Base-by-base conservation (phyloP, 441 rosid genomes). In the Bruguiera hainesii region DNA sequence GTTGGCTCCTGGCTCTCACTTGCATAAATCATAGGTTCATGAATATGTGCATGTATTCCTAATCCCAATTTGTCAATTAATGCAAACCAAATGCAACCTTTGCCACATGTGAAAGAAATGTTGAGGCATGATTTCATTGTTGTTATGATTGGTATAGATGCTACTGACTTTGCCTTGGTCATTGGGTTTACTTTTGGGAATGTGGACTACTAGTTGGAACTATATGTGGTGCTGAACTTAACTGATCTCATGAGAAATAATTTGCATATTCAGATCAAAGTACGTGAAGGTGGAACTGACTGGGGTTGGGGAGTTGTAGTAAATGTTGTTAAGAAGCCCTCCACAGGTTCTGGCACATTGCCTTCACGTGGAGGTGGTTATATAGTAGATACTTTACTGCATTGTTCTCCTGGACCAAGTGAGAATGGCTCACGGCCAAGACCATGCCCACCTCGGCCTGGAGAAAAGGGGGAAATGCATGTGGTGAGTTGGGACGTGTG, bases 291-390 rank as follows among this genome's bases (percentile, higher is more conserved):
- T 65, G 96, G 93, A 71, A 90, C 87, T 48, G 98, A 92, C 66
- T 95, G 99, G 99, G 99, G 99, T 25, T 95, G 98, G 99, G 98
- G 97, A 73, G 97, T 95, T 72, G 99, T 87, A 58, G 95, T 95
- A 51, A 95, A 90, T 85, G 96, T 92, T 73, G 87, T 95, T 9
- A 95, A 90, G 76, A 90, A 83, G 70, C 70, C 93, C 48, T 81
- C 91, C 28, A 71, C 81, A 69, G 97, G 97, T 48, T 65, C 71
- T 62, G 85, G 86, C 63, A 63, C 88, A 5, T 67, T 81, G 71
- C 81, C 91, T 53, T 80, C 89, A 28, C 83, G 85, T 26, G 92
- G 85, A 74, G 82, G 87, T 50, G 89, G 86, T 53, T 95, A 90
- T 78, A 85, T 92, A 63, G 97, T 95, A 68, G 99, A 95, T 82